Percentiles rank a stretch among this genome's conserved stretches.
Conservation (phyloP, 805 yeast genomes). For the Pichia rugopelliculosa region DNA sequence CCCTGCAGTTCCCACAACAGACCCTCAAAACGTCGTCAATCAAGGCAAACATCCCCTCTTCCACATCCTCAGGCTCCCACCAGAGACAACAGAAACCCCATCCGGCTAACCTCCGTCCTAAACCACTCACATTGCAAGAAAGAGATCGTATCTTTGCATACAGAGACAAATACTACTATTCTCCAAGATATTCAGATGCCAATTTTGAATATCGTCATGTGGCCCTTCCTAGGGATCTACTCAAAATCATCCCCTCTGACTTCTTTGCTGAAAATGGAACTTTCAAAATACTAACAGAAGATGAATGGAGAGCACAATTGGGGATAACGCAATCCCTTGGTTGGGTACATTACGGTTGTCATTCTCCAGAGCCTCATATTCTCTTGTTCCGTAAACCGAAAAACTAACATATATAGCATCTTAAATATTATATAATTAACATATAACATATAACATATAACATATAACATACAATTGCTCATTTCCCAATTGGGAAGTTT, state of each 20-base stretch:
- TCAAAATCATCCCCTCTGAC: conserved; percentile 88
- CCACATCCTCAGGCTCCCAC: neutral
- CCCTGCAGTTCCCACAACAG: neutral
- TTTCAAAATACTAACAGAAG: conserved; percentile 80
- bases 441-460: too few relatives aligned
- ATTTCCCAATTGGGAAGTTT: neutral
- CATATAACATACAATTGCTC: too few relatives aligned
- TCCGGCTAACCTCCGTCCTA: conserved; percentile 22
- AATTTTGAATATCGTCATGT: conserved; percentile 92
- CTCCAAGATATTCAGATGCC: conserved; percentile 90
- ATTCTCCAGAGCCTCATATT: conserved; percentile 98
- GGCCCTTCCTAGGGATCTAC: conserved; percentile 92
- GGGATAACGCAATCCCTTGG: conserved; percentile 97
- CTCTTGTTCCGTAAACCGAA: conserved; percentile 70
- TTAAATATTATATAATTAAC: too few relatives aligned
- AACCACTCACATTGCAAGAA: conserved; percentile 77
- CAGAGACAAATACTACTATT: conserved; percentile 90
- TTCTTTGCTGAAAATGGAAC: conserved; percentile 95
- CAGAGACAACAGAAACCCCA: conserved; percentile 1
- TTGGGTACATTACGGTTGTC: conserved; percentile 97
- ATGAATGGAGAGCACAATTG: conserved; percentile 91
- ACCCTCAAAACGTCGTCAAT: neutral
- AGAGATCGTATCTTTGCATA: conserved; percentile 82
- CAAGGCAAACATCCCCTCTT: neutral
- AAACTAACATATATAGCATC: conserved; percentile 8